Evolutionary conservation across 208 protist genomes (phyloP).

Genomic region (Hexamita inflata): DNA sequence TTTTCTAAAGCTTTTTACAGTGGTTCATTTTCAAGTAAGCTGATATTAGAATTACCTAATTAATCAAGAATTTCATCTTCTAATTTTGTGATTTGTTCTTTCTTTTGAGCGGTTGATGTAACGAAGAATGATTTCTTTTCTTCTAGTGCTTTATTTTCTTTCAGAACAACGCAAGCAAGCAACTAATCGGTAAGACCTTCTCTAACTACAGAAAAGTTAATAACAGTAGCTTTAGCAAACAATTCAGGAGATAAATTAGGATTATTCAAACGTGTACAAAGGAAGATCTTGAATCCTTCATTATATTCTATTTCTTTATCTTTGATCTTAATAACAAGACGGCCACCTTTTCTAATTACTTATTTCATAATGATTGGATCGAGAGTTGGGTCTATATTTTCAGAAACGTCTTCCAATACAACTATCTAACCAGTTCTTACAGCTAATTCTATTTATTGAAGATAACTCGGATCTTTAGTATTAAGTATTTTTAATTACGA

Average conservation of each 20-base stretch:
- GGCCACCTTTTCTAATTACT: conserved; percentile 69
- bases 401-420: conserved; percentile 70
- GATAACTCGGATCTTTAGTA: conserved; percentile 73
- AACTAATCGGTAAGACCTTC: conserved; percentile 90
- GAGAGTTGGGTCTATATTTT: conserved; percentile 86
- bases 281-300: conserved; percentile 82
- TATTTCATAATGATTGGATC: conserved; percentile 77
- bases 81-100: conserved; percentile 74
- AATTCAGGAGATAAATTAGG: conserved; percentile 90
- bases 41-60: conserved; percentile 66
- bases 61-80: conserved; percentile 87
- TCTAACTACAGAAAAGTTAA: conserved; percentile 92
- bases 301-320: conserved; percentile 91
- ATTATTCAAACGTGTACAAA: conserved; percentile 85
- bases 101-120: conserved; percentile 63
- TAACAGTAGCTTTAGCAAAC: conserved; percentile 78
- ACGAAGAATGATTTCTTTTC: conserved; percentile 61
- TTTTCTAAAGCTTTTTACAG: conserved; percentile 83
- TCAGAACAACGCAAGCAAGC: conserved; percentile 84
- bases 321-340: conserved; percentile 73
- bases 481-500: conserved; percentile 73
- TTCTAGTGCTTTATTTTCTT: conserved; percentile 87
- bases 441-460: conserved; percentile 79
- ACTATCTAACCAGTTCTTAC: conserved; percentile 71
- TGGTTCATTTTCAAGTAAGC: conserved; percentile 82